phyloP scores from a whole-genome alignment of 2,329 filamentous ascomycete species.

The Fusarium gaditjirri region DNA sequence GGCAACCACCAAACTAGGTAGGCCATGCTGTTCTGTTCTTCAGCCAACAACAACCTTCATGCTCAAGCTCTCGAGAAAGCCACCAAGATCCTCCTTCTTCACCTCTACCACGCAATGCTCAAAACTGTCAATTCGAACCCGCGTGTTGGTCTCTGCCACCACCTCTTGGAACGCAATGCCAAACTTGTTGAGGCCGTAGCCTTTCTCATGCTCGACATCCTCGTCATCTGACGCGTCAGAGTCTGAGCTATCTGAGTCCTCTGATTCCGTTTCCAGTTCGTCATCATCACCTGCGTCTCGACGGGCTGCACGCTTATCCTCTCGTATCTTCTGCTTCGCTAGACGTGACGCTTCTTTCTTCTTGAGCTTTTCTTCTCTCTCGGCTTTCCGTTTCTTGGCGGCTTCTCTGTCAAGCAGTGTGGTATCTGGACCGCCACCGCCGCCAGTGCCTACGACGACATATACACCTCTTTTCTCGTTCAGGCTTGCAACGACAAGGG shows the following conservation, averaged over 20 bases:
- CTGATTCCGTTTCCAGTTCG: conserved; percentile 58
- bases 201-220: conserved; percentile 64
- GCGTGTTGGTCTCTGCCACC: conserved; percentile 86
- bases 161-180: conserved; percentile 97
- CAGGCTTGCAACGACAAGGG: conserved; percentile 88
- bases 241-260: conserved; percentile 54
- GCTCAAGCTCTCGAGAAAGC: conserved; percentile 91
- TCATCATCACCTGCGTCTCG: conserved; percentile 59
- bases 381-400: conserved; percentile 70
- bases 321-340: conserved; percentile 67
- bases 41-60: conserved; percentile 85
- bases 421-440: conserved; percentile 80
- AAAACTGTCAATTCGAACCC: conserved; percentile 94
- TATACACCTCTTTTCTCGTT: conserved; percentile 91
- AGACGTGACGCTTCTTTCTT: conserved; percentile 67
- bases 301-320: conserved; percentile 70
- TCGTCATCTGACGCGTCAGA: conserved; percentile 64
- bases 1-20: neutral
- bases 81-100: conserved; percentile 91
- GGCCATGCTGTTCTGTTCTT: neutral
- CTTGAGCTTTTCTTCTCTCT: conserved; percentile 71
- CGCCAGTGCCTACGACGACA: conserved; percentile 91
- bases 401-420: conserved; percentile 75
- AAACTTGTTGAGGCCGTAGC: conserved; percentile 87
- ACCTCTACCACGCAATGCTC: conserved; percentile 98